Base-by-base conservation (phyloP, 1,139 yeast species). In the Blastobotrys serpentis region DNA sequence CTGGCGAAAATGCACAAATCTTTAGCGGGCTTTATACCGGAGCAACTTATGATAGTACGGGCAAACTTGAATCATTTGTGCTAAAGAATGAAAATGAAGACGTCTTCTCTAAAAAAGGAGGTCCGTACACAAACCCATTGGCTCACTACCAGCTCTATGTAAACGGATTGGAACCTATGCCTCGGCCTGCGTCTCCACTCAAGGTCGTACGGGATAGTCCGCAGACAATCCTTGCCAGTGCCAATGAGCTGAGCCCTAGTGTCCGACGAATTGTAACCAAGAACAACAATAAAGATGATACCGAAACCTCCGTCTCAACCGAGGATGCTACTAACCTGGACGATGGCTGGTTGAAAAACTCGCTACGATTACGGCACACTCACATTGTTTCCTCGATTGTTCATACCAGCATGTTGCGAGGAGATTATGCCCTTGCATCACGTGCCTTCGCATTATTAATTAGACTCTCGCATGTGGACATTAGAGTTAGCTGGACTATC, bases 401-500 rank as follows among this genome's bases (percentile, higher is more conserved):
- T 38, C 61, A 58, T 21, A n/a, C 53, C 33, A 57, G 66, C 38
- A 57, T 76, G 19, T 60, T 75, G 32, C 57, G 71, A 10, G 55
- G 65, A 25, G 73, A 75, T 41, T 75, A 76, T 74, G 55, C 59
- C 7, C 32, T 68, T 26, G 77, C 78, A 0, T 73, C 72, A 49
- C 68, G 72, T 48, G 61, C 72, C 1, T 74, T 74, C 51, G 67
- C 78, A 38, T 42, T 71, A 4, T 51, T 76, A 13, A 59, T 76
- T 1, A 60, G 78, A 40, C 57, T 71, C 6, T 73, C 73, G 1
- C 57, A 59, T n/a, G 69, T 73, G 3, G 78, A 75, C 56, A 56
- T 76, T 2, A 60, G 78, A 42, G 58, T 68, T 2, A 55, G 76
- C 6, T 76, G 81, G 81, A 75, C 79, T 1, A 52, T 76, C 14